Percentiles rank a stretch among this genome's conserved stretches.
Evolutionary conservation across 441 rosid genomes (phyloP).

Genomic region (Dalechampia spathulata): DNA sequence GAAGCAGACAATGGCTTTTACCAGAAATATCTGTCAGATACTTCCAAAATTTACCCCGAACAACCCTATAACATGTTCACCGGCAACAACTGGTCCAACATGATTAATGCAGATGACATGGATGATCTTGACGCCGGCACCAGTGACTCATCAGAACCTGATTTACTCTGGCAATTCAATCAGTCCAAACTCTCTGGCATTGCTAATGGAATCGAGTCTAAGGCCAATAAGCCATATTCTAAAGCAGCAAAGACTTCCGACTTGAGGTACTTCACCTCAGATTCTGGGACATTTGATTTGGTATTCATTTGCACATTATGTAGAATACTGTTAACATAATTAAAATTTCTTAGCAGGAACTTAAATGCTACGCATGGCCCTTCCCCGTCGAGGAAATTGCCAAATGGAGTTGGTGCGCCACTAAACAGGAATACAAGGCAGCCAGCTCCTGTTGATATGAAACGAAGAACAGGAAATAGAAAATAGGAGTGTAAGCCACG

Average conservation of each 20-base stretch:
- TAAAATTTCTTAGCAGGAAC: slow-evolving; percentile 40
- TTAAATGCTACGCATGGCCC: slow-evolving; percentile 39
- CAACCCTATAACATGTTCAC: slow-evolving; percentile 57
- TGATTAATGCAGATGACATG: slow-evolving; percentile 29
- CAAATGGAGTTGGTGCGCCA: slow-evolving; percentile 38
- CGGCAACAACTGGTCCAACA: slow-evolving; percentile 40
- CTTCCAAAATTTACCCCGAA: slow-evolving; percentile 53
- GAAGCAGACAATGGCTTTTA: slow-evolving; percentile 47
- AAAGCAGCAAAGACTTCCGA: slow-evolving; percentile 48
- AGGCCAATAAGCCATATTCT: slow-evolving; percentile 41
- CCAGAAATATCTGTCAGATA: slow-evolving; percentile 62
- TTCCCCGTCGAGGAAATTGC: slow-evolving; percentile 57
- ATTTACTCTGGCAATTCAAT: slow-evolving; percentile 84
- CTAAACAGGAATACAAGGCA: slow-evolving; percentile 45
- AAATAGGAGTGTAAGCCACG: slow-evolving; percentile 36
- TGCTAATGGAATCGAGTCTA: slow-evolving; percentile 38
- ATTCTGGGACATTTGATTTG: slow-evolving; percentile 19
- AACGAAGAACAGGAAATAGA: slow-evolving; percentile 49
- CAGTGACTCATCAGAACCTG: slow-evolving; percentile 87
- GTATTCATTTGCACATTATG: too few species aligned
- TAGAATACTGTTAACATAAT: background rate
- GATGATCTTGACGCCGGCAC: slow-evolving; percentile 87
- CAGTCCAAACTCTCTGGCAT: slow-evolving; percentile 50
- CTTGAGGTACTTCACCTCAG: slow-evolving; percentile 33
- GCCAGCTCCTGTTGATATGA: slow-evolving; percentile 45